A percentile compares a stretch with the other conserved stretches of the same genome.
These are phyloP conservation scores for Boletus rufocinnamomeus DNA, from an alignment of 768 basidiomycete genomes.

Conservation along the genomic window DNA sequence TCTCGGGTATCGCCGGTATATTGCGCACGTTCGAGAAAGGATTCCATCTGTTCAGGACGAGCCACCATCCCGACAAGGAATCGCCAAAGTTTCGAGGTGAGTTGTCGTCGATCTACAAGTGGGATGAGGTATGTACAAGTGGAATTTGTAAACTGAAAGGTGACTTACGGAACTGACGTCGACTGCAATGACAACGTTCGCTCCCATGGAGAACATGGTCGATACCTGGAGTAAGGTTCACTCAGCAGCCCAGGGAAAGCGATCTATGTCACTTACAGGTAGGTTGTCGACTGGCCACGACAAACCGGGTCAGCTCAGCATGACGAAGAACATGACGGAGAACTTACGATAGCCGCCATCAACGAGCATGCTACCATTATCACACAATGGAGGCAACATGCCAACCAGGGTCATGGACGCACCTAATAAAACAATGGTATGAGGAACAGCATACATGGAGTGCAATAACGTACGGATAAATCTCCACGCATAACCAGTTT, in stretches of 20 bases:
- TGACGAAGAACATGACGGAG: background rate
- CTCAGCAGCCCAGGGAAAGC: background rate
- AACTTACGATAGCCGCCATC: constrained; percentile 87
- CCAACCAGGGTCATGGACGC: constrained; percentile 98
- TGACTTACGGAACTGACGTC: constrained; percentile 85
- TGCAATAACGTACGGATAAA: constrained; percentile 63
- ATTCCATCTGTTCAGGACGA: constrained; percentile 90
- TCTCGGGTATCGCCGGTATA: constrained; percentile 89
- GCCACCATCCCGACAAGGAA: constrained; percentile 94
- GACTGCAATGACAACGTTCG: constrained; percentile 85
- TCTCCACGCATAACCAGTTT: constrained; percentile 98
- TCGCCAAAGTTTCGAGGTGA: constrained; percentile 95
- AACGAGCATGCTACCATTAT: constrained; percentile 90
- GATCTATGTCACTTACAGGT: constrained; percentile 55
- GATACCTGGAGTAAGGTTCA: constrained; percentile 60
- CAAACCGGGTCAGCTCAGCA: constrained; percentile 12
- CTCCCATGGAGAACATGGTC: constrained; percentile 90
- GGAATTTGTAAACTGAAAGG: background rate
- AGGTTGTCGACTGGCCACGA: constrained; percentile 74
- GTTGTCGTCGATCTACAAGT: constrained; percentile 77
- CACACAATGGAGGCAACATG: constrained; percentile 90
- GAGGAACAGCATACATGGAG: background rate
- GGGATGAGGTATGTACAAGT: background rate
- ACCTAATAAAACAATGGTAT: constrained; percentile 45
- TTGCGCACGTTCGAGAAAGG: constrained; percentile 78